Evolutionary conservation across 805 yeast genomes (phyloP).

Genomic region (Candida argentea): DNA sequence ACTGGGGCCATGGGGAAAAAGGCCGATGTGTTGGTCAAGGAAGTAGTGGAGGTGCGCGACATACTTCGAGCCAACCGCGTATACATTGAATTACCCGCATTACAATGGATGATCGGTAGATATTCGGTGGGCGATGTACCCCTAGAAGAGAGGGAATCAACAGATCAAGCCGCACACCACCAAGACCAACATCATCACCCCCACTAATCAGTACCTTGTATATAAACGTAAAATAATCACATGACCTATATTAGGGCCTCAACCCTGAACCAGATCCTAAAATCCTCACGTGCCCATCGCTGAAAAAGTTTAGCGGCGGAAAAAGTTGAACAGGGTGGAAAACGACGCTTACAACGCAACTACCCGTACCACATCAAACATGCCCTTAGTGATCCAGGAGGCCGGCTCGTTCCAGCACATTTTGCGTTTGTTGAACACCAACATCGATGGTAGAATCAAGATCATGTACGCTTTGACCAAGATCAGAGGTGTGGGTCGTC

Average conservation of each 20-base stretch:
- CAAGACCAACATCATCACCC: too few relatives aligned
- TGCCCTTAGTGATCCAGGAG: constrained; percentile 98
- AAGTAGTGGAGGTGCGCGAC: constrained; percentile 76
- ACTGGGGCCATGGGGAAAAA: constrained; percentile 42
- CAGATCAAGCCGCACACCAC: too few relatives aligned
- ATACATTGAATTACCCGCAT: constrained; percentile 61
- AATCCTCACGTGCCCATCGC: not conserved
- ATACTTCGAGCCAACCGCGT: constrained; percentile 69
- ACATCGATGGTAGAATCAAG: constrained; percentile 99
- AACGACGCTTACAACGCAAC: too few relatives aligned
- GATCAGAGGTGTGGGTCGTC: constrained; percentile 99
- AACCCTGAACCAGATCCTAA: not conserved
- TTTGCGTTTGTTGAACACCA: constrained; percentile 99
- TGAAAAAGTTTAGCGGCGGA: constrained; percentile 1
- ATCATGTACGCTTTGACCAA: constrained; percentile 99
- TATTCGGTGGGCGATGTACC: constrained; percentile 13
- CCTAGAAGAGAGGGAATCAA: too few relatives aligned
- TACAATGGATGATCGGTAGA: constrained; percentile 44
- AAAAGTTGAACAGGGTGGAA: constrained; percentile 2
- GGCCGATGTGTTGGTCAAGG: constrained; percentile 61
- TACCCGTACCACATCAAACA: constrained; percentile 28
- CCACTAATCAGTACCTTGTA: too few relatives aligned
- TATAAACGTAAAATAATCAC: too few relatives aligned
- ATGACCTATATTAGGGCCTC: constrained; percentile 5
- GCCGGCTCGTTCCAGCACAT: constrained; percentile 99